These are phyloP conservation scores for Neurospora sp. DNA, from an alignment of 495 filamentous ascomycete genomes.

Conservation along the genomic window DNA sequence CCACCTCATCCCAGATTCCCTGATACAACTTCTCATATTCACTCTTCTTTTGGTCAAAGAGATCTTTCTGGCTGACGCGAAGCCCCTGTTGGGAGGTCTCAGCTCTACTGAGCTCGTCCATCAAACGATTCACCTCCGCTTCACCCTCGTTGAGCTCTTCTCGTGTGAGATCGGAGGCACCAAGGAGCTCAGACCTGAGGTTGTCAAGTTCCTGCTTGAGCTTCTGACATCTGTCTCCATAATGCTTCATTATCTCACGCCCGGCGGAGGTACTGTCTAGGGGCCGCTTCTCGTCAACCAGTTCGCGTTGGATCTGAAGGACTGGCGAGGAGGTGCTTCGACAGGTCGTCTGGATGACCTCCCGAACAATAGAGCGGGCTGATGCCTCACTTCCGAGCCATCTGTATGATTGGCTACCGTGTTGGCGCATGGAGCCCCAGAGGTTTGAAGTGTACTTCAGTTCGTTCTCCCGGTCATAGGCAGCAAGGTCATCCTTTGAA, in stretches of 20 bases:
- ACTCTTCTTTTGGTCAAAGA: neutral
- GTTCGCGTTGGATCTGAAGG: slow-evolving; percentile 29
- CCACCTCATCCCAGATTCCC: neutral
- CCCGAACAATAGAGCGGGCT: neutral
- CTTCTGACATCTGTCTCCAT: neutral
- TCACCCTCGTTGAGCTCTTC: neutral
- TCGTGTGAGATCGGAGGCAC: neutral
- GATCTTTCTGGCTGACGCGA: neutral
- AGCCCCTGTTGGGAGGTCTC: neutral
- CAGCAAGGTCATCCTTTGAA: neutral
- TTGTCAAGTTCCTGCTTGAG: neutral
- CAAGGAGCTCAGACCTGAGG: neutral
- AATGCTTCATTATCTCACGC: neutral
- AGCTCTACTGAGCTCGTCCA: neutral
- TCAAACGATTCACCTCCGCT: neutral
- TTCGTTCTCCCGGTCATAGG: neutral
- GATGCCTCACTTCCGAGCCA: neutral
- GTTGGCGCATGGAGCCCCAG: neutral
- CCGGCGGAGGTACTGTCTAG: slow-evolving; percentile 28
- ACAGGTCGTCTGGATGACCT: neutral
- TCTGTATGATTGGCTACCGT: neutral
- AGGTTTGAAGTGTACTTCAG: neutral
- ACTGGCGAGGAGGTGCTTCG: neutral
- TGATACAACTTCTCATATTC: neutral
- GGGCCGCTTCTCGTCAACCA: slow-evolving; percentile 19